Evolutionary conservation across 1,284 basidiomycete genomes (phyloP).

Genomic region (Rugiboletus extremiorientalis): DNA sequence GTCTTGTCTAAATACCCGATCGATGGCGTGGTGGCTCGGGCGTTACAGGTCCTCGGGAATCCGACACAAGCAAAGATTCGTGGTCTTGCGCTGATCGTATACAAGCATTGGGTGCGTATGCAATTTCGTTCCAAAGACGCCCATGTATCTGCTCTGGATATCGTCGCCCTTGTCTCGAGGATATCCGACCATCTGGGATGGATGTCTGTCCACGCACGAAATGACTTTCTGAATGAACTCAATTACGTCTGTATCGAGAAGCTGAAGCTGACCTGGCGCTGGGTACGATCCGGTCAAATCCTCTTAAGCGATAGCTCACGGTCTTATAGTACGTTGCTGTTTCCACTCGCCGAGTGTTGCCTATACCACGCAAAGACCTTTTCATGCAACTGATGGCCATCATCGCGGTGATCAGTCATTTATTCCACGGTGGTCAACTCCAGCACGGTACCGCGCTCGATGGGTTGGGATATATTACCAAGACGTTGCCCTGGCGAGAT

Average conservation of each 20-base stretch:
- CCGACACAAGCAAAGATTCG: constrained; percentile 13
- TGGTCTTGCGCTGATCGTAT: constrained; percentile 10
- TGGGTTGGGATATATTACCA: constrained; percentile 10
- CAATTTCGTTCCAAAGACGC: constrained; percentile 11
- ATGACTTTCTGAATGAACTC: constrained; percentile 14
- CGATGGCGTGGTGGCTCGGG: constrained; percentile 10
- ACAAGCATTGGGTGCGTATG: constrained; percentile 13
- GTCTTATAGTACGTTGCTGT: constrained; percentile 11
- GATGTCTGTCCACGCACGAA: constrained; percentile 1
- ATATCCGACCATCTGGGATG: constrained; percentile 5
- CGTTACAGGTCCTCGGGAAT: constrained; percentile 7
- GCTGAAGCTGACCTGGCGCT: constrained; percentile 16
- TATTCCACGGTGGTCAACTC: constrained; percentile 18
- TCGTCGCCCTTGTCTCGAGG: constrained; percentile 12
- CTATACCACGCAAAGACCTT: constrained; percentile 4
- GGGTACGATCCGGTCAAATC: constrained; percentile 8
- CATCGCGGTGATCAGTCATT: constrained; percentile 14
- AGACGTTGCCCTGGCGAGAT: constrained; percentile 16
- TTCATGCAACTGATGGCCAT: constrained; percentile 17
- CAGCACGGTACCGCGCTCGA: constrained; percentile 3
- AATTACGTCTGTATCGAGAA: constrained; percentile 12
- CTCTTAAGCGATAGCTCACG: constrained; percentile 2
- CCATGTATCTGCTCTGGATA: neutral
- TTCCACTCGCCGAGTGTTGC: neutral
- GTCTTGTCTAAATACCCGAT: constrained; percentile 4